These are phyloP conservation scores for Leucoagaricus sp. DNA, from an alignment of 1,284 basidiomycete species.

Conservation along the genomic window DNA sequence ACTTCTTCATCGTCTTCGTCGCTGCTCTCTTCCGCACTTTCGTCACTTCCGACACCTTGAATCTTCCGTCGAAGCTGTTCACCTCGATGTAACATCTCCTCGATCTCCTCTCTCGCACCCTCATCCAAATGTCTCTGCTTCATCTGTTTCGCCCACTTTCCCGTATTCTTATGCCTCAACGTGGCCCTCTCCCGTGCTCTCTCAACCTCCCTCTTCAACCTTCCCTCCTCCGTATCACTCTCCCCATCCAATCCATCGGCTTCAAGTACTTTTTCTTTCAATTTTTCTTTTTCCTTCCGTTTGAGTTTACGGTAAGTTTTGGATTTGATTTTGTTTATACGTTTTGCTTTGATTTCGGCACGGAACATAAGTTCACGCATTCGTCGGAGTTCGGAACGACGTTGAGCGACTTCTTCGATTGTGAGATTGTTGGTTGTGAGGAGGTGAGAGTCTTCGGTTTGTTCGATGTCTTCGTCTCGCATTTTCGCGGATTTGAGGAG, in stretches of 20 bases:
- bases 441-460: slow-evolving; percentile 65
- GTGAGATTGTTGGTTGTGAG: slow-evolving; percentile 81
- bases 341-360: slow-evolving; percentile 89
- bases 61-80: slow-evolving; percentile 77
- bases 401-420: slow-evolving; percentile 80
- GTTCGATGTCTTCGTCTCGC: slow-evolving; percentile 75
- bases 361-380: slow-evolving; percentile 96
- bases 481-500: slow-evolving; percentile 80
- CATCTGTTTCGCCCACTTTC: slow-evolving; percentile 81
- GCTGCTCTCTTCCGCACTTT: slow-evolving; percentile 51
- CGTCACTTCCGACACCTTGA: slow-evolving; percentile 54
- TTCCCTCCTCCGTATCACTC: slow-evolving; percentile 49
- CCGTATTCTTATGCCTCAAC: slow-evolving; percentile 79
- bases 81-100: slow-evolving; percentile 77
- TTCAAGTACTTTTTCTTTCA: slow-evolving; percentile 56
- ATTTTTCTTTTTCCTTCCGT: slow-evolving; percentile 73
- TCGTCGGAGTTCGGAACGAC: slow-evolving; percentile 80
- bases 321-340: slow-evolving; percentile 94
- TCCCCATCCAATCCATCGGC: slow-evolving; percentile 49
- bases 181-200: slow-evolving; percentile 87
- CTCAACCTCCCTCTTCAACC: slow-evolving; percentile 74
- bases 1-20: slow-evolving; percentile 45
- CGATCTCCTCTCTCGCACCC: slow-evolving; percentile 71
- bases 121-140: slow-evolving; percentile 60
- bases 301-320: slow-evolving; percentile 90